Evolutionary conservation across 192 early-diverging fungal genomes (phyloP), one percentile per base, ranked within the genome.

Genomic region (Obelidium mucronatum): DNA sequence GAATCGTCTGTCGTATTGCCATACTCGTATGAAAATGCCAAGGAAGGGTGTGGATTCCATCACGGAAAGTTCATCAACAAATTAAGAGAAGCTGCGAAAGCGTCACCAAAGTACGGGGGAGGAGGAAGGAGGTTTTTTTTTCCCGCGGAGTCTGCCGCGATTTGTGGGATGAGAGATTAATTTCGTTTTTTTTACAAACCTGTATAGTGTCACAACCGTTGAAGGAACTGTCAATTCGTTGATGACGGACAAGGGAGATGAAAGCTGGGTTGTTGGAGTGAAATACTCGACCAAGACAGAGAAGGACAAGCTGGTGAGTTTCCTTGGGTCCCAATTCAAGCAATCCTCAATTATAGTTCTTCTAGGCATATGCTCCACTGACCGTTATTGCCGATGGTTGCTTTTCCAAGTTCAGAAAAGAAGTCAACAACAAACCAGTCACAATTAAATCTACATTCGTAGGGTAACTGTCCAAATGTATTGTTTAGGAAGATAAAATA

Each of bases 51-150:
- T 26, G 93, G 94, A 15, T 99, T 99, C 81, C 97, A 99, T 73
- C 96, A 99, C 44, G 97, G 97, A 1, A 86, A 93, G 64, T 92
- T 99, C 63, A 91, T 99, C 53, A 92, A 91, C 87, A 94, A 94
- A 11, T 71, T 99, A 33, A 77, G 97, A 39, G 82, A 84, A 33
- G 90, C 89, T n/a, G 93, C 84, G 44, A 79, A 82, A 53, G 81
- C 78, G 30, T 80, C 70, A 73, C 73, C 76, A 40, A 89, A 84
- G 92, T 92, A 26, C 30, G 61, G n/a, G n/a, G n/a, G n/a, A n/a
- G n/a, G n/a, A n/a, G n/a, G n/a, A n/a, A n/a, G n/a, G n/a, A n/a
- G n/a, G n/a, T n/a, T n/a, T n/a, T n/a, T n/a, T n/a, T n/a, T n/a
- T n/a, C n/a, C n/a, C n/a, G n/a, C n/a, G n/a, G n/a, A n/a, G n/a